A percentile compares a stretch with the other conserved stretches of the same genome.
Evolutionary conservation across 306 rosid genomes (phyloP).

Genomic region (Medicago truncatula): MtrunA17r5.0-ANR NC_053047.1:7458501-7459000

Average conservation of each 20-base stretch:
- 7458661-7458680: neutral
- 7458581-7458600: neutral
- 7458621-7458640: neutral
- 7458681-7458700: too few relatives aligned
- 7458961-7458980: constrained; percentile 58
- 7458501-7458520: neutral
- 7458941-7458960: constrained; percentile 71
- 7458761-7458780: too few relatives aligned
- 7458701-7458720: too few relatives aligned
- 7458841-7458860: constrained; percentile 79
- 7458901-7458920: constrained; percentile 79
- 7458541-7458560: neutral
- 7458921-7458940: constrained; percentile 78
- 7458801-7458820: constrained; percentile 66
- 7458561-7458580: neutral
- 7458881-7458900: constrained; percentile 74
- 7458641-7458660: neutral
- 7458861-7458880: constrained; percentile 95
- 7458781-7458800: constrained; percentile 19
- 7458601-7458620: neutral
- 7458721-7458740: too few relatives aligned
- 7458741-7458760: too few relatives aligned
- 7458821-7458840: constrained; percentile 80
- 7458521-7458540: neutral
- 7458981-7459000: constrained; percentile 63